Evolutionary conservation across 169 alveolate species (phyloP).

Genomic region (Plasmodium chabaudi): DNA sequence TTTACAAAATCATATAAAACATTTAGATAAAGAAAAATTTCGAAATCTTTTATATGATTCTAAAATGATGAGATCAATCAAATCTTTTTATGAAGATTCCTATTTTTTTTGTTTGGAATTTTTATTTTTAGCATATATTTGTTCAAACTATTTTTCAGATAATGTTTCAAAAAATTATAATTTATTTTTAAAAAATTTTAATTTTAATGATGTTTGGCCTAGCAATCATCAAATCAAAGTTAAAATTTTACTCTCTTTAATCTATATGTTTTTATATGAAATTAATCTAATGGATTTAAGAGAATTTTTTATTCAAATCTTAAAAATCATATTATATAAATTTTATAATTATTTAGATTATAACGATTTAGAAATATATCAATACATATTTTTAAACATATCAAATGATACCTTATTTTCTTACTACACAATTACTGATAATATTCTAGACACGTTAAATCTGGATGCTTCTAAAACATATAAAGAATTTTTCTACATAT

Average conservation of each 20-base stretch:
- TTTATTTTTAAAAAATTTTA: conserved; percentile 28
- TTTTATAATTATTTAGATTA: conserved; percentile 59
- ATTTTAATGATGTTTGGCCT: conserved; percentile 57
- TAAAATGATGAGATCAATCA: conserved; percentile 11
- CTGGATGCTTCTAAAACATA: background rate
- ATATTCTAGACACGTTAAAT: conserved; percentile 15
- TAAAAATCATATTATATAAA: conserved; percentile 45
- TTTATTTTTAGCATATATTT: conserved; percentile 42
- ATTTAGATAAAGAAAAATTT: conserved; percentile 18
- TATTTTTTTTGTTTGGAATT: conserved; percentile 43
- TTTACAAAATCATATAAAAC: conserved; percentile 29
- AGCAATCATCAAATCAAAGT: conserved; percentile 45
- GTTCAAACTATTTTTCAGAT: conserved; percentile 67
- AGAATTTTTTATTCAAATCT: conserved; percentile 31
- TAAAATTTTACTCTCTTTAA: conserved; percentile 47
- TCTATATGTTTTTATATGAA: conserved; percentile 46
- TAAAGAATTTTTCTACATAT: conserved; percentile 29
- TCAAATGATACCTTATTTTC: conserved; percentile 60
- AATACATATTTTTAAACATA: conserved; percentile 44
- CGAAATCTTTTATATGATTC: conserved; percentile 45
- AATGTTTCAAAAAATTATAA: conserved; percentile 35
- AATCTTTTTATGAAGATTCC: conserved; percentile 13
- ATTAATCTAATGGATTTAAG: conserved; percentile 22
- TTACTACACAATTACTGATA: conserved; percentile 20
- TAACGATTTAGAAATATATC: conserved; percentile 55